A percentile compares a stretch with the other conserved stretches of the same genome.
phyloP scores from a whole-genome alignment of 2,329 filamentous ascomycete genomes.

The Cordyceps pruinosa region DNA sequence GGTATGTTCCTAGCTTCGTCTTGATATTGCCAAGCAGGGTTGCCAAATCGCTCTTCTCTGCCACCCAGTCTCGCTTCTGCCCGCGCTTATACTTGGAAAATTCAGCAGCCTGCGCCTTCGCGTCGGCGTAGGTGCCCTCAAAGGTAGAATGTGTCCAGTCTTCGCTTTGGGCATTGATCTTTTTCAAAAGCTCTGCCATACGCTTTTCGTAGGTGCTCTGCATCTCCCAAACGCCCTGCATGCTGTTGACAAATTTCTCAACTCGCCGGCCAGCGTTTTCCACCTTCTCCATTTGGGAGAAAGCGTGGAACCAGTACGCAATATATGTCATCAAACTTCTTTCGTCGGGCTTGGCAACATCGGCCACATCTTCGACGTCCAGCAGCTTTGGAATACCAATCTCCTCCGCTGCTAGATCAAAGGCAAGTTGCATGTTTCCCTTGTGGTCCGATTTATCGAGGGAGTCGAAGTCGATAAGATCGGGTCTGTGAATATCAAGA shows the following conservation, averaged over 20 bases:
- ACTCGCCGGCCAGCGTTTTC: conserved; percentile 94
- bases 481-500: conserved; percentile 91
- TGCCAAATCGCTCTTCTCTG: conserved; percentile 92
- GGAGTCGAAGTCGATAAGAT: conserved; percentile 92
- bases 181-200: conserved; percentile 73
- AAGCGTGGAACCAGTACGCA: conserved; percentile 99
- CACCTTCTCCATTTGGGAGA: conserved; percentile 97
- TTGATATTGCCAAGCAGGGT: conserved; percentile 96
- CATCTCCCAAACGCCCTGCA: conserved; percentile 99
- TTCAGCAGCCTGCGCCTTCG: conserved; percentile 74
- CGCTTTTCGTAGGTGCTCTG: conserved; percentile 90
- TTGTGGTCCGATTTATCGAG: conserved; percentile 91
- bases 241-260: conserved; percentile 97
- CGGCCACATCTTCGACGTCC: conserved; percentile 96
- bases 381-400: conserved; percentile 94
- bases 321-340: conserved; percentile 98
- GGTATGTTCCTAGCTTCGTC: conserved; percentile 94
- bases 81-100: conserved; percentile 88
- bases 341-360: conserved; percentile 93
- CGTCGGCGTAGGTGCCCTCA: conserved; percentile 85
- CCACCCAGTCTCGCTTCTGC: conserved; percentile 91
- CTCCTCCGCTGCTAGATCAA: conserved; percentile 91
- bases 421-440: conserved; percentile 96
- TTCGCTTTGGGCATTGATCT: conserved; percentile 66
- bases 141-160: conserved; percentile 76